Evolutionary conservation across 768 basidiomycete species (phyloP).

Genomic region (Obba rivulosa): DNA sequence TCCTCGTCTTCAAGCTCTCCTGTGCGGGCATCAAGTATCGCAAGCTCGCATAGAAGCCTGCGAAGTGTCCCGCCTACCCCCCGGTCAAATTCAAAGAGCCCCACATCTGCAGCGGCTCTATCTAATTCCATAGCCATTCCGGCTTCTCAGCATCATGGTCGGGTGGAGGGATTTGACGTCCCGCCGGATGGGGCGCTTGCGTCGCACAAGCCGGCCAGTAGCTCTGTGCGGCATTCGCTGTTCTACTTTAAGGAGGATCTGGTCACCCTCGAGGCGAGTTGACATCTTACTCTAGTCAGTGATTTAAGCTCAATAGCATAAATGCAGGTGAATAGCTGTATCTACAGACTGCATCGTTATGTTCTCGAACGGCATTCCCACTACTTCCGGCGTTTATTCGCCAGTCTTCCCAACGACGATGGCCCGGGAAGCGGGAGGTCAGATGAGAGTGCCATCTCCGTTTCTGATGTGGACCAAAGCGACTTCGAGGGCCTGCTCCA

Average conservation of each 20-base stretch:
- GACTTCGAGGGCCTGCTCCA: constrained; percentile 35
- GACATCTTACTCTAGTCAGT: no score
- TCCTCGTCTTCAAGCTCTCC: constrained; percentile 8
- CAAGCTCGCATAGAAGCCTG: constrained; percentile 6
- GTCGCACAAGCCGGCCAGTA: background rate
- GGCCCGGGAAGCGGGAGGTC: constrained; percentile 14
- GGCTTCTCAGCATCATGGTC: background rate
- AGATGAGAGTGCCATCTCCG: constrained; percentile 29
- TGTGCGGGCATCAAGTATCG: constrained; percentile 1
- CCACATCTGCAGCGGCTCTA: constrained; percentile 9
- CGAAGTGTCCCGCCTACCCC: constrained; percentile 6
- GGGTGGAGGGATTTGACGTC: background rate
- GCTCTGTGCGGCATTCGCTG: constrained; percentile 2
- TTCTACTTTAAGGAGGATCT: constrained; percentile 17
- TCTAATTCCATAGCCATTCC: constrained; percentile 1
- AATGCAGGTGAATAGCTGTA: constrained; percentile 30
- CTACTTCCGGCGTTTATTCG: constrained; percentile 31
- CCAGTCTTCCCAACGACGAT: constrained; percentile 2
- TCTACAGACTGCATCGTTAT: constrained; percentile 37
- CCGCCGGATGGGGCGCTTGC: background rate
- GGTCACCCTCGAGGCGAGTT: constrained; percentile 11
- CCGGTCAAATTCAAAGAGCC: constrained; percentile 1
- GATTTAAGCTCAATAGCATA: background rate
- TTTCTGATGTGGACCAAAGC: constrained; percentile 24
- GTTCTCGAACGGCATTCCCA: constrained; percentile 32